phyloP scores from a whole-genome alignment of 1,284 basidiomycete species.

The Trichosporon sp. region DNA sequence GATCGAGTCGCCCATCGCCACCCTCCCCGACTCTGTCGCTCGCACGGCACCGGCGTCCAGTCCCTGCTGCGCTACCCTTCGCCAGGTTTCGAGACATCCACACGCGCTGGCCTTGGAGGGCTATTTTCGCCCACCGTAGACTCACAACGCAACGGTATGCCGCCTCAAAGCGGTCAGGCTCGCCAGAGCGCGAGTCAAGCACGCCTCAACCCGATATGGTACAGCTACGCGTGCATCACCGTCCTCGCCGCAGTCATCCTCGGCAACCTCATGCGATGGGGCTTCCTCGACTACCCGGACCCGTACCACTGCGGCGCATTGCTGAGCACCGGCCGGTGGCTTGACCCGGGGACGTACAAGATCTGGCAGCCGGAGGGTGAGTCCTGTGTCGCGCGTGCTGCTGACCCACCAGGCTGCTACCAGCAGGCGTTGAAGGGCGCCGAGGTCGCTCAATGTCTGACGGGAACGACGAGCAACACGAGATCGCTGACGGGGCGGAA shows the following conservation, averaged over 20 bases:
- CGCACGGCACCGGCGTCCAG: neutral
- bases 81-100: neutral
- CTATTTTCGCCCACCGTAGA: neutral
- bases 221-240: slow-evolving; percentile 48
- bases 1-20: neutral
- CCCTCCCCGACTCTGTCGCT: neutral
- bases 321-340: slow-evolving; percentile 69
- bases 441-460: slow-evolving; percentile 28
- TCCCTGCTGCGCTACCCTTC: neutral
- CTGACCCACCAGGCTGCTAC: slow-evolving; percentile 32
- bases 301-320: slow-evolving; percentile 67
- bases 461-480: slow-evolving; percentile 21
- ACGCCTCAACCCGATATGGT: slow-evolving; percentile 48
- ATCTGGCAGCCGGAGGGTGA: slow-evolving; percentile 82
- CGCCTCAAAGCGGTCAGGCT: slow-evolving; percentile 2
- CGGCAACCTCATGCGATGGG: slow-evolving; percentile 47
- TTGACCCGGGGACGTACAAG: slow-evolving; percentile 58
- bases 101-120: neutral
- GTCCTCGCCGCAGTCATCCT: slow-evolving; percentile 43
- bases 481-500: neutral
- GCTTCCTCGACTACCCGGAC: slow-evolving; percentile 60
- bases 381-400: slow-evolving; percentile 20
- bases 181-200: slow-evolving; percentile 12
- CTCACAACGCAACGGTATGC: neutral
- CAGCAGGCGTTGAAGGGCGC: slow-evolving; percentile 19